Base-by-base conservation (phyloP, 1,284 basidiomycete genomes). In the Marasmius fiardii region DNA sequence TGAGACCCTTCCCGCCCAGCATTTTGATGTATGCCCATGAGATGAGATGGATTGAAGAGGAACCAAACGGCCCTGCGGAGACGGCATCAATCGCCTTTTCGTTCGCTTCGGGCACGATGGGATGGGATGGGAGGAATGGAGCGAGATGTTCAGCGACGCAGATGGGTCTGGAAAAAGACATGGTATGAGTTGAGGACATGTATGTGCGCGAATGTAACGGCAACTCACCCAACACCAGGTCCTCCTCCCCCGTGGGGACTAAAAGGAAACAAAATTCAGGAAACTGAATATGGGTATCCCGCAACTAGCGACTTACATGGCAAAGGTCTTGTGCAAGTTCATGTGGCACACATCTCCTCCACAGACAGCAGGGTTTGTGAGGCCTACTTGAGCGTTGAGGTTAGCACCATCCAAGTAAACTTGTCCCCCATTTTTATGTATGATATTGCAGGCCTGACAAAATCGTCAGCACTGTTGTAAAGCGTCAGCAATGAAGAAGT, bases 1-100 rank as follows among this genome's bases (percentile, higher is more conserved):
- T 85, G 43, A 99, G 81, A 16, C 95, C 96, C 56, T 83, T 74
- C 21, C 95, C 95, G 33, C 96, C 96, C 31, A 98, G 86, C 96
- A 98, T 98, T 78, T 93, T 94, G 78, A 95, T 92, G 72, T 95
- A 95, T 16, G 94, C 93, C 96, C 96, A 99, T 1, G 96, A 98
- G 68, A 99, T 98, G 60, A 96, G 83, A 53, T 95, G 86, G 67
- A 99, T 95, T 8, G 93, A 95, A 0, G 96, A 93, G 60, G 93
- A 96, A 45, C 96, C 96, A 69, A 85, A 98, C 0, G 95, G 96
- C 4, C 92, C 95, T 1, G 92, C 92, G 2, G 95, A 87, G 53
- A 98, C 90, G 10, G 96, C 92, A 47, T 89, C 78, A 61, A 99
- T 97, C 3, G 90, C 86, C 57, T 85, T 75, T 26, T 80, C 74